Evolutionary conservation across 768 basidiomycete genomes (phyloP).

Genomic region (Boletus rufocinnamomeus): DNA sequence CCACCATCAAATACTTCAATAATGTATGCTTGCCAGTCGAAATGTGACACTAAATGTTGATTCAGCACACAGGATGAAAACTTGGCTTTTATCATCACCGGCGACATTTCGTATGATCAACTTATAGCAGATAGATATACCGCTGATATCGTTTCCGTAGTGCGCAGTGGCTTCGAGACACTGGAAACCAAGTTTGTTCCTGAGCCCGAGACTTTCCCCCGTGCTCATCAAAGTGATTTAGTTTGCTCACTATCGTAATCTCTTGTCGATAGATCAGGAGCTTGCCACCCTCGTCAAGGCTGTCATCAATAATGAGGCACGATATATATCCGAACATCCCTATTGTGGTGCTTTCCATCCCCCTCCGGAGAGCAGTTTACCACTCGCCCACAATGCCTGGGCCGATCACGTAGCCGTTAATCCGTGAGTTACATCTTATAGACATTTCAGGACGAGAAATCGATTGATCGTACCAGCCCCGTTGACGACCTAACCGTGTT

Average conservation of each 20-base stretch:
- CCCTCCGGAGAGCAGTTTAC: constrained; percentile 70
- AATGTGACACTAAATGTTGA: constrained; percentile 2
- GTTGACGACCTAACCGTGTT: constrained; percentile 71
- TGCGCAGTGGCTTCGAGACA: constrained; percentile 83
- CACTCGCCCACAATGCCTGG: constrained; percentile 65
- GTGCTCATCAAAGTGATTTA: constrained; percentile 29
- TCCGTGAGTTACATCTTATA: constrained; percentile 51
- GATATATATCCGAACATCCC: constrained; percentile 69
- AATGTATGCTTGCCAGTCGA: constrained; percentile 38
- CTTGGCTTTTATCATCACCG: constrained; percentile 79
- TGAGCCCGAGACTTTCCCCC: background rate
- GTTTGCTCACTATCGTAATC: constrained; percentile 69
- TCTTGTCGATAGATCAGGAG: constrained; percentile 57
- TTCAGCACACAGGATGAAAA: constrained; percentile 53
- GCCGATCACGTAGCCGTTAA: constrained; percentile 71
- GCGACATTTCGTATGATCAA: constrained; percentile 69
- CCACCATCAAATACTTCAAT: constrained; percentile 77
- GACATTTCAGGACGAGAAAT: background rate
- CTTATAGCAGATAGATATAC: constrained; percentile 1
- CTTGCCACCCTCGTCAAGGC: constrained; percentile 71
- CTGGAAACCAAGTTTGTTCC: constrained; percentile 65
- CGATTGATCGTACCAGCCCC: constrained; percentile 43
- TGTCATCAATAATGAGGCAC: constrained; percentile 81
- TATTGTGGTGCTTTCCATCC: constrained; percentile 85
- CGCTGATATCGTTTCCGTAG: constrained; percentile 37